phyloP scores from a whole-genome alignment of 208 protist species.

The Trypanosoma vivax region DNA sequence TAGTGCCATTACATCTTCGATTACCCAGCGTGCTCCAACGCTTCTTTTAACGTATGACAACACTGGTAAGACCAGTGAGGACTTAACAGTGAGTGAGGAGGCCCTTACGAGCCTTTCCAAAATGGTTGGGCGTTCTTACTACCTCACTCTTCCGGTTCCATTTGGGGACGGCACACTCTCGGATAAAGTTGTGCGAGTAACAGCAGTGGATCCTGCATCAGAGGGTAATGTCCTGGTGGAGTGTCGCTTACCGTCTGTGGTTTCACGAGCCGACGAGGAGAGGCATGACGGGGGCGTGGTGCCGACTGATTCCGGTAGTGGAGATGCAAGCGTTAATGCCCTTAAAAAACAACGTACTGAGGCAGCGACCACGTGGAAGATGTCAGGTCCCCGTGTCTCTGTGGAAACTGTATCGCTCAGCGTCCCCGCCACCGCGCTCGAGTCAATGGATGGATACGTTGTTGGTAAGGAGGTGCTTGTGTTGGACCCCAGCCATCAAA shows the following conservation, averaged over 20 bases:
- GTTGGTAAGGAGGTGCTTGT: conserved; percentile 63
- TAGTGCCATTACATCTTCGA: conserved; percentile 42
- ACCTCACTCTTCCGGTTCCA: conserved; percentile 52
- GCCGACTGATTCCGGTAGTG: background rate
- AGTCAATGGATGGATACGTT: conserved; percentile 50
- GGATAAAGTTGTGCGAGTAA: conserved; percentile 64
- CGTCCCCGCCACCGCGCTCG: conserved; percentile 42
- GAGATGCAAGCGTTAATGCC: too few species aligned
- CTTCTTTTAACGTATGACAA: conserved; percentile 11
- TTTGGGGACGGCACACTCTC: conserved; percentile 36
- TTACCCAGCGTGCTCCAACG: conserved; percentile 23
- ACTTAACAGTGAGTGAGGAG: background rate
- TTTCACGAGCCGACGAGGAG: conserved; percentile 3
- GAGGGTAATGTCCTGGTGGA: conserved; percentile 47
- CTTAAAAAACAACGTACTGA: conserved; percentile 11
- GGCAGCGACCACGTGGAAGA: background rate
- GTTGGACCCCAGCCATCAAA: conserved; percentile 42
- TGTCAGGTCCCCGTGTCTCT: conserved; percentile 11
- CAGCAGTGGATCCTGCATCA: conserved; percentile 40
- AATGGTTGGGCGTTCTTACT: conserved; percentile 54
- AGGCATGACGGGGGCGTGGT: background rate
- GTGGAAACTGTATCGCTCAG: conserved; percentile 23
- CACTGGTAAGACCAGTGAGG: background rate
- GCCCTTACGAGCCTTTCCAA: conserved; percentile 35
- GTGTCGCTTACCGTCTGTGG: conserved; percentile 18